Conservation (phyloP, 257 asterid genomes). For the Cruciata laevipes region DNA sequence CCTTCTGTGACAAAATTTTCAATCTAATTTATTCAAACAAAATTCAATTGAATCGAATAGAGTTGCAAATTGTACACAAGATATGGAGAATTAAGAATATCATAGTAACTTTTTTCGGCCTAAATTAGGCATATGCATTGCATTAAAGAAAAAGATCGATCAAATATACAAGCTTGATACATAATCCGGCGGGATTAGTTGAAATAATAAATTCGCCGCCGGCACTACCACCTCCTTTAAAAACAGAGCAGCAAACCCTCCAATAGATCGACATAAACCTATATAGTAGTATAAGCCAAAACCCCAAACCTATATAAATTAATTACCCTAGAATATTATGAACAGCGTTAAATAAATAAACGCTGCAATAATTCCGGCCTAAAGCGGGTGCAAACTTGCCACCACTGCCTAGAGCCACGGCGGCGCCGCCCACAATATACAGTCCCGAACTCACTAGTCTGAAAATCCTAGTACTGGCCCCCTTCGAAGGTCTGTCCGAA, state of each 20-base stretch:
- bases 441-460: background rate
- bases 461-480: conserved; percentile 43
- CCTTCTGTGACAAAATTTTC: too few relatives aligned
- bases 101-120: background rate
- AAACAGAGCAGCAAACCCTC: background rate
- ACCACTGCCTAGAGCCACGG: conserved; percentile 57
- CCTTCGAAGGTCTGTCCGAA: conserved; percentile 82
- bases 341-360: background rate
- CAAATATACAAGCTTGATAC: conserved; percentile 22
- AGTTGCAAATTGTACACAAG: too few relatives aligned
- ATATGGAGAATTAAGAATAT: background rate
- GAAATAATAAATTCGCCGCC: conserved; percentile 26
- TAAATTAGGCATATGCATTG: conserved; percentile 22
- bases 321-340: background rate
- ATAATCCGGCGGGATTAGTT: conserved; percentile 22
- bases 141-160: conserved; percentile 20
- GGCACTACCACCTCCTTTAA: background rate
- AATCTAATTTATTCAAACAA: too few relatives aligned
- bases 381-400: conserved; percentile 75
- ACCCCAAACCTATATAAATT: background rate
- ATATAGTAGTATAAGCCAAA: background rate
- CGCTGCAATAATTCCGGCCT: conserved; percentile 24
- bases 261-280: background rate
- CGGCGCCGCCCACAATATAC: background rate
- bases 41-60: too few relatives aligned